These are phyloP conservation scores for Basipetospora chlamydospora DNA, from an alignment of 2,329 filamentous ascomycete species.

Conservation along the genomic window DNA sequence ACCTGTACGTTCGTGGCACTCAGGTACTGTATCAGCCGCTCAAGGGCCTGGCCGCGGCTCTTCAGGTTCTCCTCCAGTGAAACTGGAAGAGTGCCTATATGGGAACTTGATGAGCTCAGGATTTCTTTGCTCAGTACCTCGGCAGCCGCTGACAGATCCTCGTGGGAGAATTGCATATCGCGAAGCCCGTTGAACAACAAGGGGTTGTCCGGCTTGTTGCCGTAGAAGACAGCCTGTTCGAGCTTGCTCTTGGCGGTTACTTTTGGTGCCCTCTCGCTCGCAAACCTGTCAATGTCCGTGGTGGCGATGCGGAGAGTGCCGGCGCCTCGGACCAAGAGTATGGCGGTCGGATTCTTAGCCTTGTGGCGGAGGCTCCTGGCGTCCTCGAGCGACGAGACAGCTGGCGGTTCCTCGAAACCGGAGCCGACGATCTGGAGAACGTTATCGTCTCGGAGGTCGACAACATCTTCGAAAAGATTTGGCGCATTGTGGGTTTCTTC, in stretches of 20 bases:
- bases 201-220: constrained; percentile 67
- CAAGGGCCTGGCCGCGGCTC: constrained; percentile 56
- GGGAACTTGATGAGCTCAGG: constrained; percentile 58
- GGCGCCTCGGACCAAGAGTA: constrained; percentile 48
- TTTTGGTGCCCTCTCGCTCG: constrained; percentile 39
- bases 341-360: constrained; percentile 45
- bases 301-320: constrained; percentile 46
- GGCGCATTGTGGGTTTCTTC: constrained; percentile 48
- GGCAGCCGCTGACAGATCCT: constrained; percentile 65
- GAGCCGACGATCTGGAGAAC: constrained; percentile 50
- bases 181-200: constrained; percentile 63
- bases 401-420: constrained; percentile 43
- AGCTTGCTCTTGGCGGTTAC: constrained; percentile 80
- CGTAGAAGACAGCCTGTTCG: constrained; percentile 90
- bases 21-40: constrained; percentile 60
- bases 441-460: constrained; percentile 59
- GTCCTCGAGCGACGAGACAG: constrained; percentile 26
- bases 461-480: constrained; percentile 67
- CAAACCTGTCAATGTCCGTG: constrained; percentile 44
- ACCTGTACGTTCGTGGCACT: constrained; percentile 50
- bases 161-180: constrained; percentile 49
- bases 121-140: constrained; percentile 69
- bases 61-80: constrained; percentile 72
- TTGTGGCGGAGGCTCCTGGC: constrained; percentile 32
- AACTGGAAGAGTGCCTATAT: constrained; percentile 57